Base-by-base conservation (phyloP, 2,329 filamentous ascomycete genomes). In the Microcyclospora tardicrescens region DNA sequence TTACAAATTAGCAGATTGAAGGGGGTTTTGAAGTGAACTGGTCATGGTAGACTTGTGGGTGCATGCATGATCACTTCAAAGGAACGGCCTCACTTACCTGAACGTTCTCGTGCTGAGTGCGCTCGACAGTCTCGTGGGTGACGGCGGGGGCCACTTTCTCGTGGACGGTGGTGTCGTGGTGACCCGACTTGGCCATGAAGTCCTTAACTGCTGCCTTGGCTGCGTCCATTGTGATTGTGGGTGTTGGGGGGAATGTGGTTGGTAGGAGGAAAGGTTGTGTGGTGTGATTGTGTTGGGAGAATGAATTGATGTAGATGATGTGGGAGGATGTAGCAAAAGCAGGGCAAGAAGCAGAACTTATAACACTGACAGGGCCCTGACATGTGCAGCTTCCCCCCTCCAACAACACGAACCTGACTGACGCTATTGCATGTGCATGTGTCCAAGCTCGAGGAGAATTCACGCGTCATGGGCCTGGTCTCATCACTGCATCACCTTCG, bases 161-260 rank as follows among this genome's bases (percentile, higher is more conserved):
- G 44, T 83, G 73, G 3, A 84, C 75, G 11, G 73, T 78, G n/a
- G 79, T 84, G 52, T 79, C 74, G 50, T 81, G 71, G 46, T 81
- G 72, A 41, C 77, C 77, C 40, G 73, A 65, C 49, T 71, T 69
- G 55, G 49, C 15, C 49, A 79, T 68, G 63, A 82, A 78, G 53
- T 70, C 69, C 34, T 63, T 62, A 51, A 82, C 69, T 43, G 71
- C 72, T 52, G 68, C 64, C 65, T 77, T 81, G 30, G 77, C 75
- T 55, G 74, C 75, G 12, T 81, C 69, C 77, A 81, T 79, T 49
- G 16, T 68, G 57, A 41, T 10, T 5, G 10, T 32, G 30, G 12
- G 14, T 15, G 30, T 15, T 15, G 4, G 12, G 30, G 14, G 12
- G 12, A n/a, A n/a, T n/a, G 30, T 32, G 30, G 30, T n/a, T 32